phyloP scores from a whole-genome alignment of 2,329 filamentous ascomycete species.

The Diaporthe citriasiana region DNA sequence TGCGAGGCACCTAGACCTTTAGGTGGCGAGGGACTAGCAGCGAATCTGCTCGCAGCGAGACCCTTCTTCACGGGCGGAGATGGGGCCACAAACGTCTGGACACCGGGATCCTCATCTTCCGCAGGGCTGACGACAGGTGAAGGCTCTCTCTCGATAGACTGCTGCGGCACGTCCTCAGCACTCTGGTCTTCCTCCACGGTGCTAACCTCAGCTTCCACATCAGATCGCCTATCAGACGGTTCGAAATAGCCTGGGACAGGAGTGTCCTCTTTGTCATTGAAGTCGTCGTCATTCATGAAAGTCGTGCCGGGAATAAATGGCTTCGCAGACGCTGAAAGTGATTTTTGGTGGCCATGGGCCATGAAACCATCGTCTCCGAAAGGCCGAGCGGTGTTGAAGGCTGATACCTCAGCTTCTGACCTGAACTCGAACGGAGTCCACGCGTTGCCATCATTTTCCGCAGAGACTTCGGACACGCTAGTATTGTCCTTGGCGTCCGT shows the following conservation, averaged over 20 bases:
- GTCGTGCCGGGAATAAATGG: conserved; percentile 71
- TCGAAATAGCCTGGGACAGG: conserved; percentile 43
- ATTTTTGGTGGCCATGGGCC: conserved; percentile 63
- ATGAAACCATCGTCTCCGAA: conserved; percentile 61
- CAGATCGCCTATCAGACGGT: conserved; percentile 26
- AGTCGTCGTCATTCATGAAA: conserved; percentile 48
- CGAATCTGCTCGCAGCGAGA: conserved; percentile 52
- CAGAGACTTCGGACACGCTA: conserved; percentile 66
- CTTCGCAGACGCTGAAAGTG: conserved; percentile 78
- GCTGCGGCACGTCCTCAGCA: conserved; percentile 43
- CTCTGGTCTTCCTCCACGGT: conserved; percentile 27
- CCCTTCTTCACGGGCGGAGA: conserved; percentile 47
- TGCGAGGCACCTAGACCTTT: conserved; percentile 63
- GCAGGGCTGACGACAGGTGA: conserved; percentile 36
- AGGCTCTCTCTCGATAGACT: conserved; percentile 51
- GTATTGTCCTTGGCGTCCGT: conserved; percentile 68
- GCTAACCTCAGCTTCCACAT: conserved; percentile 30
- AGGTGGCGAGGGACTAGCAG: conserved; percentile 49
- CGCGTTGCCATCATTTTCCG: conserved; percentile 63
- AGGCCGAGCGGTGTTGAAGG: conserved; percentile 66
- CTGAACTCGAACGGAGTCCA: conserved; percentile 75
- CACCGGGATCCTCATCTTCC: conserved; percentile 12
- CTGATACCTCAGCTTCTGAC: conserved; percentile 60
- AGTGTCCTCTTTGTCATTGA: conserved; percentile 45
- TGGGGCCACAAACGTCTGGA: conserved; percentile 34